Conservation (phyloP, 345 rosid species). For the Eucalyptus melliodora region DNA sequence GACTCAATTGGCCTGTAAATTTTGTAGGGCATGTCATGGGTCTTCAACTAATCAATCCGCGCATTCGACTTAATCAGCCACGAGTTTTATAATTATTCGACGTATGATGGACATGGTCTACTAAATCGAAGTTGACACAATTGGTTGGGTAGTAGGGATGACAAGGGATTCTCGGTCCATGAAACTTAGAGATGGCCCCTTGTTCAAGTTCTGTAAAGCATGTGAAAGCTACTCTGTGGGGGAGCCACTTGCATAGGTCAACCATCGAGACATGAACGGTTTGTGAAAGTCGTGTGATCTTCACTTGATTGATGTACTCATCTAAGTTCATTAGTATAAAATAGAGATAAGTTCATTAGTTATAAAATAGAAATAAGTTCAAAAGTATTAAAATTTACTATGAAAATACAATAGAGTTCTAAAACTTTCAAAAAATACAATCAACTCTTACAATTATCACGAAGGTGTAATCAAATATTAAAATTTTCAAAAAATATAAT, state of each 20-base stretch:
- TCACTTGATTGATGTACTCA: neutral
- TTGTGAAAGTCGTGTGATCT: neutral
- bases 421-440: neutral
- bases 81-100: neutral
- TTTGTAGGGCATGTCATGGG: rapidly evolving
- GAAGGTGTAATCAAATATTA: too few species aligned
- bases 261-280: rapidly evolving
- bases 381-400: too few species aligned
- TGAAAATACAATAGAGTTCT: too few species aligned
- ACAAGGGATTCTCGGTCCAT: too few species aligned
- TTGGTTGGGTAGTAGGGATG: neutral
- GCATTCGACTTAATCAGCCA: neutral
- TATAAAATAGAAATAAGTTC: neutral
- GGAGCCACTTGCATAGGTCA: neutral
- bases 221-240: too few species aligned
- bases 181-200: neutral
- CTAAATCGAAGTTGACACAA: neutral
- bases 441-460: rapidly evolving
- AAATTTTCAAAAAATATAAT: too few species aligned
- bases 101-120: neutral
- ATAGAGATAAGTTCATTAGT: neutral
- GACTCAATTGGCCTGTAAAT: neutral
- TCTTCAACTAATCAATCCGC: rapidly evolving
- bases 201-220: neutral
- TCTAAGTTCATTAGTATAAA: neutral